A percentile compares a stretch with the other conserved stretches of the same genome.
Evolutionary conservation across 495 filamentous ascomycete genomes (phyloP).

Genomic region (Poronia punctata): DNA sequence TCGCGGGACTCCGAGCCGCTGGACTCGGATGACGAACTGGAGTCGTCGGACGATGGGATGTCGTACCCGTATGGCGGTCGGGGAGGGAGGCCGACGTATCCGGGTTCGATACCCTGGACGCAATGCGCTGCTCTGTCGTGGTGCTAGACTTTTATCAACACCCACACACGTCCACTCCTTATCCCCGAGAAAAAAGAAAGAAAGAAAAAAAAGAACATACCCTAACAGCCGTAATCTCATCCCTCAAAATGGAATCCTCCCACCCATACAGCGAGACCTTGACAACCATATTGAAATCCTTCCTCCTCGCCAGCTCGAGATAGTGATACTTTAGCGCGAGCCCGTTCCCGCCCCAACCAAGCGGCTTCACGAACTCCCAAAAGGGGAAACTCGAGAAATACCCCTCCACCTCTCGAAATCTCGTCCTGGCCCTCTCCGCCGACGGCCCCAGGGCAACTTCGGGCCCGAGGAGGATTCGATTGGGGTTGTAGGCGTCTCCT

Average conservation of each 20-base stretch:
- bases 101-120: constrained; percentile 6
- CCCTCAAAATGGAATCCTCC: background rate
- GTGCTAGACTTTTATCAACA: too few species aligned
- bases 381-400: background rate
- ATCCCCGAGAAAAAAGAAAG: too few species aligned
- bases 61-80: background rate
- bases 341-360: constrained; percentile 1
- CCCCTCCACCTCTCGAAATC: background rate
- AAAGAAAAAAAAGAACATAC: too few species aligned
- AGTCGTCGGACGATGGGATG: background rate
- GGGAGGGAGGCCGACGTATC: background rate
- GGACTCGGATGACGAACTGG: too few species aligned
- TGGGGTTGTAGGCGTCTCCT: too few species aligned
- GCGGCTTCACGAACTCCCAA: background rate
- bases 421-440: background rate
- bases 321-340: background rate
- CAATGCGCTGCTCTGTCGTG: constrained; percentile 11
- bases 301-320: background rate
- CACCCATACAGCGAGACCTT: background rate
- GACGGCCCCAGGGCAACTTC: too few species aligned
- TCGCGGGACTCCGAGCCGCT: constrained; percentile 5
- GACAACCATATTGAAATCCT: background rate
- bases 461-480: too few species aligned
- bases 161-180: too few species aligned
- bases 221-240: too few species aligned